phyloP scores from a whole-genome alignment of 805 yeast genomes.

The Cyberlindnera mycetangii region DNA sequence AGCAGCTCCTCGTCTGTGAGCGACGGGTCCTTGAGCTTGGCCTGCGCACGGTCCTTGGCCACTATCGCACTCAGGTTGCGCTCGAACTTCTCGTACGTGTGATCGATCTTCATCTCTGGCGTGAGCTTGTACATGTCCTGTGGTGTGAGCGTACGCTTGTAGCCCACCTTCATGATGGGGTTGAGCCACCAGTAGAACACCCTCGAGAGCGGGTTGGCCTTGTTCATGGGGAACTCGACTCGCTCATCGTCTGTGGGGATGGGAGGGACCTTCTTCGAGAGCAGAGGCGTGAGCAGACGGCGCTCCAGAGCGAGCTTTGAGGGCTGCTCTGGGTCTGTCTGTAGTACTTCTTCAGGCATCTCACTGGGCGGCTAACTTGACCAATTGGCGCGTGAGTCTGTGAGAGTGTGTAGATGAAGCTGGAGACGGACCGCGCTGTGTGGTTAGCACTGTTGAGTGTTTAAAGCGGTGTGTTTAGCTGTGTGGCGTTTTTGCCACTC shows the following conservation, averaged over 20 bases:
- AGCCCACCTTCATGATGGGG: conserved; percentile 64
- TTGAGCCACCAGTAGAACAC: conserved; percentile 64
- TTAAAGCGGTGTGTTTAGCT: too few species aligned
- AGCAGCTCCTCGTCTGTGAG: conserved; percentile 38
- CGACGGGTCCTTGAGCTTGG: conserved; percentile 32
- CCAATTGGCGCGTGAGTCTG: neutral
- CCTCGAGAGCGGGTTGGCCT: conserved; percentile 39
- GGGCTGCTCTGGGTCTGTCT: conserved; percentile 7
- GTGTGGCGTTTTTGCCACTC: neutral
- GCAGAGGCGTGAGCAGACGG: conserved; percentile 33
- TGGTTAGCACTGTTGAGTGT: too few species aligned
- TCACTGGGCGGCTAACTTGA: neutral
- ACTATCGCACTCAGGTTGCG: conserved; percentile 32
- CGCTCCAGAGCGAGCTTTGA: conserved; percentile 28
- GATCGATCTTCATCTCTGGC: conserved; percentile 40
- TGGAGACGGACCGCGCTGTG: too few species aligned
- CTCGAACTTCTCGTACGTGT: conserved; percentile 37
- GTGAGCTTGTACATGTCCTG: conserved; percentile 55
- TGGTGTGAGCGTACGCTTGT: conserved; percentile 65
- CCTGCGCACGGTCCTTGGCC: conserved; percentile 31
- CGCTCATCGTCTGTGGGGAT: conserved; percentile 52
- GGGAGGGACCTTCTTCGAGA: conserved; percentile 44
- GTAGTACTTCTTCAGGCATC: neutral
- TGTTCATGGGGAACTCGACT: conserved; percentile 39
- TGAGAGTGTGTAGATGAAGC: too few species aligned